Percentiles rank a stretch among this genome's conserved stretches.
These are phyloP conservation scores for Diaporthe sp. DNA, from an alignment of 2,329 filamentous ascomycete genomes.

Conservation along the genomic window DNA sequence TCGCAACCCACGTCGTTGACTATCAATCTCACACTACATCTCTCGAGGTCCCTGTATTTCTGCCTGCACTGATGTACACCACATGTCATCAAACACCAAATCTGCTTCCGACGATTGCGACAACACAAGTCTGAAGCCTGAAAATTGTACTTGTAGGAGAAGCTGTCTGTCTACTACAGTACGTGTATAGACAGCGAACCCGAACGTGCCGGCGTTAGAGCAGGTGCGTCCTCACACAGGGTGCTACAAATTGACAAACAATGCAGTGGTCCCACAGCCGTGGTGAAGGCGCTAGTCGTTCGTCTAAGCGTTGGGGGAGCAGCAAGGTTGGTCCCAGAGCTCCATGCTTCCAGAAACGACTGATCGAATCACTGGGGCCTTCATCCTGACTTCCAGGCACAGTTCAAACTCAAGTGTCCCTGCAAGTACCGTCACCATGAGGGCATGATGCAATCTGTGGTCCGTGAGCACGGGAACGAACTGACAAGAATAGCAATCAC, in stretches of 20 bases:
- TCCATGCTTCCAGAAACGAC: slow-evolving; percentile 35
- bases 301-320: slow-evolving; percentile 10
- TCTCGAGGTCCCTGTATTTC: neutral
- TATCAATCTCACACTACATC: slow-evolving; percentile 11
- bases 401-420: slow-evolving; percentile 32
- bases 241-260: slow-evolving; percentile 4
- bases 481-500: slow-evolving; percentile 22
- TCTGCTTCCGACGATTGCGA: neutral
- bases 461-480: slow-evolving; percentile 12
- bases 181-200: neutral
- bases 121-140: neutral
- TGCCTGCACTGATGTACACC: neutral
- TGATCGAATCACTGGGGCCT: slow-evolving; percentile 27
- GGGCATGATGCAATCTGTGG: slow-evolving; percentile 21
- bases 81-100: neutral
- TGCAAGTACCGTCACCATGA: slow-evolving; percentile 35
- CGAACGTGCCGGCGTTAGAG: slow-evolving; percentile 27
- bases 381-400: slow-evolving; percentile 28
- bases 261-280: slow-evolving; percentile 21
- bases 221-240: neutral
- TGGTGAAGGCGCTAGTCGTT: slow-evolving; percentile 23
- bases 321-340: slow-evolving; percentile 33
- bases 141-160: neutral
- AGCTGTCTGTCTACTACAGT: neutral
- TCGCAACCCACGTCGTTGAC: neutral